A percentile compares a stretch with the other conserved stretches of the same genome.
These are phyloP conservation scores for Daldinia caldariorum DNA, from an alignment of 495 filamentous ascomycete genomes.

Conservation along the genomic window DNA sequence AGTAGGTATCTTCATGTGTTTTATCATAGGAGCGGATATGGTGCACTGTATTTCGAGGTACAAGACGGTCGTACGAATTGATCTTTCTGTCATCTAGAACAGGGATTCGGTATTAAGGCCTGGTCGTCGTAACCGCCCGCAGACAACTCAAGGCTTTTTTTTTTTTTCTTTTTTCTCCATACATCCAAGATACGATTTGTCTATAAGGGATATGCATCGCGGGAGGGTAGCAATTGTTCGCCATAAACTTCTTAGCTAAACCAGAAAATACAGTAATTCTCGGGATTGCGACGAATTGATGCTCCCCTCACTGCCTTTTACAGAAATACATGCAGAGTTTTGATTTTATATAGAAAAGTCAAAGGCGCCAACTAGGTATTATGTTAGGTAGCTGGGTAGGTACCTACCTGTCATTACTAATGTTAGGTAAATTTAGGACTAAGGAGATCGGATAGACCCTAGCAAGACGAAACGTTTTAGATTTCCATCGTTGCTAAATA, in stretches of 20 bases:
- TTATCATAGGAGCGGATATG: conserved; percentile 5
- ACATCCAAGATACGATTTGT: not conserved
- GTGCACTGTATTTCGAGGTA: conserved; percentile 27
- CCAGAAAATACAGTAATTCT: conserved; percentile 4
- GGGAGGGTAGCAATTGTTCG: conserved; percentile 12
- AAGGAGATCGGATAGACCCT: conserved; percentile 39
- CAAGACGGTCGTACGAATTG: not conserved
- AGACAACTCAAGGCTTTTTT: not conserved
- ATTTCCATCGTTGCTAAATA: conserved; percentile 36
- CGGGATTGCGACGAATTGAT: conserved; percentile 6
- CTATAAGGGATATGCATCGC: conserved; percentile 9
- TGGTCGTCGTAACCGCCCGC: conserved; percentile 17
- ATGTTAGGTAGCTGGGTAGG: too few relatives aligned
- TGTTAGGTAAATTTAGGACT: conserved; percentile 22
- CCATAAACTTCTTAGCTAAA: not conserved
- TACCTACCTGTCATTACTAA: too few relatives aligned
- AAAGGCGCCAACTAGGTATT: conserved; percentile 14
- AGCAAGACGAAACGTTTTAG: conserved; percentile 40
- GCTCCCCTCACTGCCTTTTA: conserved; percentile 28
- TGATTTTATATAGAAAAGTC: not conserved
- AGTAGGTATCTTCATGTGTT: conserved; percentile 18
- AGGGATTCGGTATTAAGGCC: conserved; percentile 8
- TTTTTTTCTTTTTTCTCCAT: not conserved
- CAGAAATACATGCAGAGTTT: conserved; percentile 27
- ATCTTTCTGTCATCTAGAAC: not conserved